These are phyloP conservation scores for Vigna radiata DNA, from an alignment of 306 rosid species.

Conservation along the genomic window DNA sequence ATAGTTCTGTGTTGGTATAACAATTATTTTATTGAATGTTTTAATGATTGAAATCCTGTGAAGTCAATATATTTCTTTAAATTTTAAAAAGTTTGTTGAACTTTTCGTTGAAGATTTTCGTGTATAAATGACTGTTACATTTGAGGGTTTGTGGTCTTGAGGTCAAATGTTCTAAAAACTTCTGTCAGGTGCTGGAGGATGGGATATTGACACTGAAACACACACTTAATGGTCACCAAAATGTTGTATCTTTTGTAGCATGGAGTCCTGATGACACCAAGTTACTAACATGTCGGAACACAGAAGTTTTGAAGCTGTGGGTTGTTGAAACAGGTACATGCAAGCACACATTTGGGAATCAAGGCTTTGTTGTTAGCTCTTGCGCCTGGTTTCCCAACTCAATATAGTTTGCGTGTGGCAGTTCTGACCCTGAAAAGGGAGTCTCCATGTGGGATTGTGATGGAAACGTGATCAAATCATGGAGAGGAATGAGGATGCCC, in stretches of 20 bases:
- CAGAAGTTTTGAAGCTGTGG: constrained; percentile 90
- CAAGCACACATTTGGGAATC: constrained; percentile 84
- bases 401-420: constrained; percentile 83
- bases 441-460: constrained; percentile 91
- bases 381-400: constrained; percentile 99
- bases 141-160: background rate
- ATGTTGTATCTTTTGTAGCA: constrained; percentile 84
- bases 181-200: constrained; percentile 77
- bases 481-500: constrained; percentile 92
- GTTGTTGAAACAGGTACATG: constrained; percentile 90
- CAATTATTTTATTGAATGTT: no score
- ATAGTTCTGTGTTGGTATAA: no score
- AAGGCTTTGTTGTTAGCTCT: constrained; percentile 85
- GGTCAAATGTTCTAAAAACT: constrained; percentile 23
- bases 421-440: constrained; percentile 83
- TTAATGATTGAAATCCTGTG: no score
- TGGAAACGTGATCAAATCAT: constrained; percentile 81
- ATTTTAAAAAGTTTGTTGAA: no score
- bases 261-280: constrained; percentile 96
- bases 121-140: background rate
- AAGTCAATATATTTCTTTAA: no score
- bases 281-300: constrained; percentile 91
- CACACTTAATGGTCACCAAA: constrained; percentile 71
- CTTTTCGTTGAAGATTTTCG: no score
- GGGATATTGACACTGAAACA: constrained; percentile 64